phyloP scores from a whole-genome alignment of 1,139 yeast genomes.

The Taphrina pruni region DNA sequence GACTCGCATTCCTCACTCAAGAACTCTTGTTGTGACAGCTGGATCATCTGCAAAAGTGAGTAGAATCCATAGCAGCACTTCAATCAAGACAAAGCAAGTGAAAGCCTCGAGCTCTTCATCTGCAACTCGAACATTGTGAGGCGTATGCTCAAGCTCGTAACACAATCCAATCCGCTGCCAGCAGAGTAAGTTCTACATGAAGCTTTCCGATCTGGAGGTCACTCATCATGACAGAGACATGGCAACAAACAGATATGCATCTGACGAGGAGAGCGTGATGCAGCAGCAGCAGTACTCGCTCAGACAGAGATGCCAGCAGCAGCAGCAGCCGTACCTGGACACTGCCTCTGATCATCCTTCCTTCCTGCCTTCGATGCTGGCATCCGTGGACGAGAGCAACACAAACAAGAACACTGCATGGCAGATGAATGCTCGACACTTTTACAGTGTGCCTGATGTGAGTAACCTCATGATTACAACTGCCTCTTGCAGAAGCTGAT shows the following conservation, averaged over 20 bases:
- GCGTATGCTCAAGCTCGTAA: background rate
- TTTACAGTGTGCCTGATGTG: background rate
- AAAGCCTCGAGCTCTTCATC: background rate
- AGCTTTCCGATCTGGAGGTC: background rate
- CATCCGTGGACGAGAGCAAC: conserved; percentile 5
- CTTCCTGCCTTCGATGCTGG: conserved; percentile 12
- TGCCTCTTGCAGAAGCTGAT: background rate
- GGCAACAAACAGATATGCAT: conserved; percentile 1
- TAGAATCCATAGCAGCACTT: background rate
- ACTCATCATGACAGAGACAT: conserved; percentile 1
- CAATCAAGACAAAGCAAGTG: background rate
- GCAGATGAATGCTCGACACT: background rate
- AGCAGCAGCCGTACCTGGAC: background rate
- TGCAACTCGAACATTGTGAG: too few species aligned
- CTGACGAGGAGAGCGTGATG: background rate
- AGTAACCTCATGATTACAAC: background rate
- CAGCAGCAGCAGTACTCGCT: background rate
- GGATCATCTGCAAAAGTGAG: background rate
- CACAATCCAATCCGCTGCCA: background rate
- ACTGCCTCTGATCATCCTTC: conserved; percentile 2
- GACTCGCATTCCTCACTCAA: background rate
- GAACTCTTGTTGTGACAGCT: background rate
- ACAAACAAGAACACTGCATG: conserved; percentile 2
- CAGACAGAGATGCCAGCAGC: background rate
- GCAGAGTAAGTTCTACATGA: background rate